Percentiles rank a stretch among this genome's conserved stretches.
Conservation (phyloP, 768 basidiomycete species). For the Lactarius hengduanensis region DNA sequence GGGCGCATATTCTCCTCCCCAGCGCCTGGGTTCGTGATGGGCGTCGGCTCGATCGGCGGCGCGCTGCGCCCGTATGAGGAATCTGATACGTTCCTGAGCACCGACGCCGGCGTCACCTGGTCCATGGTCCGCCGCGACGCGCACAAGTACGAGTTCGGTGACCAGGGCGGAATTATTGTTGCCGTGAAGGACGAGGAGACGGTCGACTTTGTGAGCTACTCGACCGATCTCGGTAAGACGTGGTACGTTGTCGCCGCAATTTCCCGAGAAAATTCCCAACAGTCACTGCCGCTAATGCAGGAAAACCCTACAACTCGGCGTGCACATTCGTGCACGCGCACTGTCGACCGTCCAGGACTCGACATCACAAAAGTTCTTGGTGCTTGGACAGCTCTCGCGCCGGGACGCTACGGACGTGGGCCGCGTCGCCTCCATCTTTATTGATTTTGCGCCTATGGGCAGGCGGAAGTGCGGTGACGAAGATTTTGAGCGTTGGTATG, state of each 20-base stretch:
- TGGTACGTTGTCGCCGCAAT: constrained; percentile 57
- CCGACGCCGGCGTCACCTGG: constrained; percentile 88
- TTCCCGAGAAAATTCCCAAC: not conserved
- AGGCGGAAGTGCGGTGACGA: constrained; percentile 61
- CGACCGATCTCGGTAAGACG: constrained; percentile 73
- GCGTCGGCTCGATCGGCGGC: constrained; percentile 86
- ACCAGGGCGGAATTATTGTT: constrained; percentile 77
- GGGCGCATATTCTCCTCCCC: constrained; percentile 93
- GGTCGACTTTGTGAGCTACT: constrained; percentile 70
- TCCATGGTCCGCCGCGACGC: constrained; percentile 69
- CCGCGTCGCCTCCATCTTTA: constrained; percentile 66
- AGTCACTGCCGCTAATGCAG: constrained; percentile 40
- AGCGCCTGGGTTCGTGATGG: constrained; percentile 94
- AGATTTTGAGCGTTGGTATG: constrained; percentile 92
- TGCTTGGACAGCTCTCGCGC: constrained; percentile 75
- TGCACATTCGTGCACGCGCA: constrained; percentile 67
- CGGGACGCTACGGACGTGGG: constrained; percentile 54
- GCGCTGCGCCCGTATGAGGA: constrained; percentile 71
- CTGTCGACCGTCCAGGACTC: constrained; percentile 93
- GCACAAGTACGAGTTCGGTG: constrained; percentile 96
- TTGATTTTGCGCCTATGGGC: constrained; percentile 78
- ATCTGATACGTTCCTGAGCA: constrained; percentile 91
- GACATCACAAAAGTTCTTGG: constrained; percentile 93
- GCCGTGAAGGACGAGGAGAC: constrained; percentile 82
- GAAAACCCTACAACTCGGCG: constrained; percentile 66